These are phyloP conservation scores for Amborella trichopoda DNA, from an alignment of 164 flowering plant species.

Conservation along the genomic window DNA sequence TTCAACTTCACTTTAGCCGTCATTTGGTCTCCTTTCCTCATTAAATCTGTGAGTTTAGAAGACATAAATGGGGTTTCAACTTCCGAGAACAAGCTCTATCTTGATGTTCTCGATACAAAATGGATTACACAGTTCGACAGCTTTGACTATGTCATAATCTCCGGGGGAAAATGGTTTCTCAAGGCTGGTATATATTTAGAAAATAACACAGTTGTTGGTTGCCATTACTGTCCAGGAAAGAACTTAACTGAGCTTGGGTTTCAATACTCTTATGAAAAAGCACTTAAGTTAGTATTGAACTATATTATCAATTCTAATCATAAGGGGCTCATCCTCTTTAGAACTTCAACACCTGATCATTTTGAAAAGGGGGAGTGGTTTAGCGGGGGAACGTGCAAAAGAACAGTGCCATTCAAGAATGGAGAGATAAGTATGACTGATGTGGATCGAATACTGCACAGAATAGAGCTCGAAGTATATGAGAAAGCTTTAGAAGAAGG, in stretches of 20 bases:
- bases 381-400: slow-evolving; percentile 66
- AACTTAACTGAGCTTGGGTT: slow-evolving; percentile 62
- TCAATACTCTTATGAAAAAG: slow-evolving; percentile 45
- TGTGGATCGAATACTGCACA: slow-evolving; percentile 26
- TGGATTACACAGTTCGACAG: slow-evolving; percentile 44
- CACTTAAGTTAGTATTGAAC: slow-evolving; percentile 26
- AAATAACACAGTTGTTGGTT: slow-evolving; percentile 48
- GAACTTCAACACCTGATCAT: slow-evolving; percentile 83
- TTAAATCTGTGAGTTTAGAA: slow-evolving; percentile 61
- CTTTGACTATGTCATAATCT: slow-evolving; percentile 54
- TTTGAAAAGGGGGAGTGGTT: slow-evolving; percentile 90
- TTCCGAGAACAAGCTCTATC: slow-evolving; percentile 51
- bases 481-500: slow-evolving; percentile 33
- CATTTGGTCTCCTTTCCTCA: slow-evolving; percentile 81
- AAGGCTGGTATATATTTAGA: slow-evolving; percentile 73
- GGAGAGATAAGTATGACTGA: slow-evolving; percentile 45
- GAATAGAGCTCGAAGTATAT: slow-evolving; percentile 54
- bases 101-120: slow-evolving; percentile 54
- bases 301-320: slow-evolving; percentile 36
- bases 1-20: slow-evolving; percentile 57
- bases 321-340: slow-evolving; percentile 34
- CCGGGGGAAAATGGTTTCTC: slow-evolving; percentile 92
- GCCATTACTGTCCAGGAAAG: slow-evolving; percentile 58
- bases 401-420: slow-evolving; percentile 48
- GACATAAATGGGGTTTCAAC: slow-evolving; percentile 77